Conservation (phyloP, 2,329 filamentous ascomycete genomes). For the Coleophoma eucalyptorum region DNA sequence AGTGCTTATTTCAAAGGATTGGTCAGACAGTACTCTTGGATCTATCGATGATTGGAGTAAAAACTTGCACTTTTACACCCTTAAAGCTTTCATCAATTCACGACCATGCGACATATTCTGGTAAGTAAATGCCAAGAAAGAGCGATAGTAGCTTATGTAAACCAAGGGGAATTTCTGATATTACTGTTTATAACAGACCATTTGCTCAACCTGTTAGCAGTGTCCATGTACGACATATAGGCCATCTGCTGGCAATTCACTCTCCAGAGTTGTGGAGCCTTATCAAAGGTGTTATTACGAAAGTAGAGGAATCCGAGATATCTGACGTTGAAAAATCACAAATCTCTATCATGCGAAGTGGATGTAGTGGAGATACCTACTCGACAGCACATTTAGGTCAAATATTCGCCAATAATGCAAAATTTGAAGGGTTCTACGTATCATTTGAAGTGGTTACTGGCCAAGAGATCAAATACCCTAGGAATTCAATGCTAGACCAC, state of each 20-base stretch:
- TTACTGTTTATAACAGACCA: conserved; percentile 21
- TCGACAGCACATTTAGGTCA: conserved; percentile 23
- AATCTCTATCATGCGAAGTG: conserved; percentile 17
- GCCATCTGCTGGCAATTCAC: conserved; percentile 8
- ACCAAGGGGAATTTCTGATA: conserved; percentile 16
- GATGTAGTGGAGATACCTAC: conserved; percentile 19
- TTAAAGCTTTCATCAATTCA: conserved; percentile 18
- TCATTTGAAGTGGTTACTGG: conserved; percentile 18
- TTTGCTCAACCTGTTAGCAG: conserved; percentile 19
- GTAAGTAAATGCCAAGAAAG: conserved; percentile 5
- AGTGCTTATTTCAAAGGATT: conserved; percentile 19
- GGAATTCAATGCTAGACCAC: conserved; percentile 15
- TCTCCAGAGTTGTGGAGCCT: conserved; percentile 16
- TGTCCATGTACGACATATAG: conserved; percentile 18
- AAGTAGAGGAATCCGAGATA: conserved; percentile 12
- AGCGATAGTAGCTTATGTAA: background rate
- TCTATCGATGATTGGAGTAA: conserved; percentile 14
- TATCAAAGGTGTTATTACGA: conserved; percentile 11
- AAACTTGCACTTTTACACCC: conserved; percentile 15
- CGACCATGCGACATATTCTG: conserved; percentile 17
- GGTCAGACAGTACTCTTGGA: conserved; percentile 16
- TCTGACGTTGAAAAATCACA: conserved; percentile 16
- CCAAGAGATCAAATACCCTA: conserved; percentile 16
- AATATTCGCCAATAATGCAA: conserved; percentile 14
- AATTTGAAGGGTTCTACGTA: conserved; percentile 20